These are phyloP conservation scores for Colletotrichum ledebouriae DNA, from an alignment of 2,329 filamentous ascomycete genomes.

Conservation along the genomic window DNA sequence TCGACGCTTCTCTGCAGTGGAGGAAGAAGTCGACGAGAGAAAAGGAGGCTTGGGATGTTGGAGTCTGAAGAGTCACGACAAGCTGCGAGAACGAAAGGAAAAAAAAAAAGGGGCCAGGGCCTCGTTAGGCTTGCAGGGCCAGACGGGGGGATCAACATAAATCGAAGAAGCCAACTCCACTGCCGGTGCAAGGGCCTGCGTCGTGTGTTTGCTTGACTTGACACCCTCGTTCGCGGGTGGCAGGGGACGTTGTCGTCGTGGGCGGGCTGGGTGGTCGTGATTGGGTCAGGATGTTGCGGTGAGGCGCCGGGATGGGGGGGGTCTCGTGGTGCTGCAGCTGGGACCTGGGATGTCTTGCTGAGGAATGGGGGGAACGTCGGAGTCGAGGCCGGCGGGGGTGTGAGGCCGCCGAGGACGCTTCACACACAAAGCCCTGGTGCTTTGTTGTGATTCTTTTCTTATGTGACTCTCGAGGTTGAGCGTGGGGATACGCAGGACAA, in stretches of 20 bases:
- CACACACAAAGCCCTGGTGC: constrained; percentile 4
- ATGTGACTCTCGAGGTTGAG: constrained; percentile 9
- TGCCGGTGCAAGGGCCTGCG: constrained; percentile 17
- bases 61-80: background rate
- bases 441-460: constrained; percentile 2
- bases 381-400: constrained; percentile 3
- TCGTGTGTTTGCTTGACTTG: constrained; percentile 21
- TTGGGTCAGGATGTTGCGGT: constrained; percentile 42
- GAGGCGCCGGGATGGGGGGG: constrained; percentile 34
- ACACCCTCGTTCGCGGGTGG: constrained; percentile 33
- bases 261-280: constrained; percentile 31
- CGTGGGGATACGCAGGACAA: constrained; percentile 28
- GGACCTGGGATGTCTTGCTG: constrained; percentile 42
- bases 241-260: constrained; percentile 39
- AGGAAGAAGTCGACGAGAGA: constrained; percentile 10
- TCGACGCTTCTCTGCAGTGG: background rate
- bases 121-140: constrained; percentile 21
- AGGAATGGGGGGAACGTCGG: constrained; percentile 34
- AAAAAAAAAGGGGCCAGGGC: background rate
- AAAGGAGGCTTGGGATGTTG: background rate
- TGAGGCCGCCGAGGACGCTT: constrained; percentile 1
- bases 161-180: constrained; percentile 14
- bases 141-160: constrained; percentile 24
- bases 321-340: constrained; percentile 40
- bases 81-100: background rate